Conservation (phyloP, 2,329 filamentous ascomycete species). For the Neofusicoccum ribis region DNA sequence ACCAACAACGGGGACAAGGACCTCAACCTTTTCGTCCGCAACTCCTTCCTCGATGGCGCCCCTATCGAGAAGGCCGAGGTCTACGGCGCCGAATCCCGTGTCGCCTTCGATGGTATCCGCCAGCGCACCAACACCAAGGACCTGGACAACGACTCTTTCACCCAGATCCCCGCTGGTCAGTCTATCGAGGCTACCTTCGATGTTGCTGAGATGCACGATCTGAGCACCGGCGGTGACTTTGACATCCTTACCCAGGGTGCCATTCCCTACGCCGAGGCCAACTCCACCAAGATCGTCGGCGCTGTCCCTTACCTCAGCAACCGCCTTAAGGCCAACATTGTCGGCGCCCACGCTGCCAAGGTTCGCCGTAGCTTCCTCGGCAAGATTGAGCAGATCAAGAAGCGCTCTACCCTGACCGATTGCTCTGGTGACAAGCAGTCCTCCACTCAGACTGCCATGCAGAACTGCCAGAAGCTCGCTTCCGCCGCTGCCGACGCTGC, state of each 20-base stretch:
- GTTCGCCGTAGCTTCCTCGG: slow-evolving; percentile 50
- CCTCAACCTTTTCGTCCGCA: slow-evolving; percentile 50
- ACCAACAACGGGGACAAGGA: slow-evolving; percentile 54
- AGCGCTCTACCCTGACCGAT: slow-evolving; percentile 52
- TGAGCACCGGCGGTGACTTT: slow-evolving; percentile 53
- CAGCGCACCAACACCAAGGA: slow-evolving; percentile 48
- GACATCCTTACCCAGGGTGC: slow-evolving; percentile 58
- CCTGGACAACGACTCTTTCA: slow-evolving; percentile 53
- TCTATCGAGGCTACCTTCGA: slow-evolving; percentile 57
- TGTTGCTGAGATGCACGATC: slow-evolving; percentile 57
- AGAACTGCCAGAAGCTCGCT: slow-evolving; percentile 57
- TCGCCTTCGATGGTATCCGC: slow-evolving; percentile 57
- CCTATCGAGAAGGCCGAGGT: slow-evolving; percentile 38
- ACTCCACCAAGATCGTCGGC: slow-evolving; percentile 57
- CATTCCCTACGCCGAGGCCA: slow-evolving; percentile 56
- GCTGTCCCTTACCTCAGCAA: slow-evolving; percentile 61
- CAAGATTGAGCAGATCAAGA: slow-evolving; percentile 34
- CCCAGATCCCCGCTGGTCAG: slow-evolving; percentile 48
- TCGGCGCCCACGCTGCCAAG: slow-evolving; percentile 59
- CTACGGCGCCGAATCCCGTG: slow-evolving; percentile 37
- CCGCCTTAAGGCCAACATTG: slow-evolving; percentile 51
- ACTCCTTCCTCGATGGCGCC: slow-evolving; percentile 54
- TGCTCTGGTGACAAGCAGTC: slow-evolving; percentile 54
- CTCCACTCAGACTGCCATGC: slow-evolving; percentile 53
- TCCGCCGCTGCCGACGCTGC: slow-evolving; percentile 55